Evolutionary conservation across 768 basidiomycete species (phyloP), one percentile per base, ranked within the genome.

Genomic region (Trametes sanguinea): DNA sequence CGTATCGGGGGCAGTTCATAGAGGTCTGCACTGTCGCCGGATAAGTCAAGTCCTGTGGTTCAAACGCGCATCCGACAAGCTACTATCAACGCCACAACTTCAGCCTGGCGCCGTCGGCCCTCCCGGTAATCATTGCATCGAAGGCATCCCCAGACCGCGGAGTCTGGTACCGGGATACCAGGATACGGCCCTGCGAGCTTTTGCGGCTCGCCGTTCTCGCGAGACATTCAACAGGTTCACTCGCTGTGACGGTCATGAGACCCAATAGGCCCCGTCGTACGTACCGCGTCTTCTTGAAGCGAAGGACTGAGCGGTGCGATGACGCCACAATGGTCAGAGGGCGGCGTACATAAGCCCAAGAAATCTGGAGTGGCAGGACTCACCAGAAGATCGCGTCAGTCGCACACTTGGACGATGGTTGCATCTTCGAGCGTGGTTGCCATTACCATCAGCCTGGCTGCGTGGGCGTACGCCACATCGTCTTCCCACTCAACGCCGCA

Each of bases 41-140:
- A 62, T 51, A 30, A 62, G 55, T 57, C 55, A 62, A 53, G 50
- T 57, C 40, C 61, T 62, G 61, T 62, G 22, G 61, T 62, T 62
- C 50, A 47, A 13, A 35, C 50, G 40, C 61, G 42, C 59, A 30
- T 60, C 52, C 44, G 37, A 53, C 22, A 54, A 48, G 33, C 33
- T 54, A 32, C 9, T 33, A 43, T 13, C 42, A 43, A 16, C 42
- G 42, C 11, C 16, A 17, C 40, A 35, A 35, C 52, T 39, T 43
- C 57, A 47, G 42, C 33, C 51, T 44, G 39, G 40, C 39, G 40
- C 30, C 13, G 35, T 58, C 17, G 39, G 22, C 45, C 35, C 11
- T 37, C 9, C 30, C 32, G 50, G 29, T 29, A n/a, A 59, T 59
- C 57, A 44, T 13, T n/a, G 27, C n/a, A 44, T 32, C 30, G 48